Evolutionary conservation across 495 filamentous ascomycete species (phyloP).

Genomic region (Arthonia radiata): DNA sequence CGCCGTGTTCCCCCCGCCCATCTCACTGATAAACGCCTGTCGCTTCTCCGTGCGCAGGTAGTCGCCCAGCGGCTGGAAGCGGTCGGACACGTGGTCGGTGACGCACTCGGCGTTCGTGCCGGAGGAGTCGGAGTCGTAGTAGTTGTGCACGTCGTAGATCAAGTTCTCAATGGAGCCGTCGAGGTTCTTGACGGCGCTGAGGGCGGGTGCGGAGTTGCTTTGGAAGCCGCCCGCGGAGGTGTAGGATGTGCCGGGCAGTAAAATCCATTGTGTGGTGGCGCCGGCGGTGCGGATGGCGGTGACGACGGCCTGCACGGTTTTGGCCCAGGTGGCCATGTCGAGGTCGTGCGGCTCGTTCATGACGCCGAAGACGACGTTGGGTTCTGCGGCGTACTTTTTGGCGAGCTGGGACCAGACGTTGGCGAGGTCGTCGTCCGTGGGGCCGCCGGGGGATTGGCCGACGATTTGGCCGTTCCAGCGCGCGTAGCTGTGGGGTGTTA

Average conservation of each 20-base stretch:
- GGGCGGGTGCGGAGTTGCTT: constrained; percentile 17
- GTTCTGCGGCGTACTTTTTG: constrained; percentile 21
- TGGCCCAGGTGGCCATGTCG: constrained; percentile 23
- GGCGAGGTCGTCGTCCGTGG: constrained; percentile 28
- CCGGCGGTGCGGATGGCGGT: constrained; percentile 32
- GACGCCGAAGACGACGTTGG: constrained; percentile 29
- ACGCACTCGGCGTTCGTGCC: constrained; percentile 26
- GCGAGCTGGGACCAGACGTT: constrained; percentile 32
- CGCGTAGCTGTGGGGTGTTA: constrained; percentile 27
- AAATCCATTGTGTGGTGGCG: constrained; percentile 28
- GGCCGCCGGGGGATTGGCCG: constrained; percentile 27
- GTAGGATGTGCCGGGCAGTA: constrained; percentile 22
- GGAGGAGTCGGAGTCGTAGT: constrained; percentile 30
- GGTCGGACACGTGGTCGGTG: constrained; percentile 22
- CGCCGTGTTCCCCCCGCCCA: constrained; percentile 24
- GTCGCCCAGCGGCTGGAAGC: constrained; percentile 21
- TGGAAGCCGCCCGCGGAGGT: constrained; percentile 22
- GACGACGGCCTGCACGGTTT: constrained; percentile 28
- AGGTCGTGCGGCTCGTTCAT: constrained; percentile 38
- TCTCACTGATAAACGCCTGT: constrained; percentile 27
- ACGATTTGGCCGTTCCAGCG: constrained; percentile 33
- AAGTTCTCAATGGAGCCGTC: constrained; percentile 26
- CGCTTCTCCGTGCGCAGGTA: constrained; percentile 24
- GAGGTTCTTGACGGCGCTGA: constrained; percentile 27
- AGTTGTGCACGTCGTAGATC: constrained; percentile 30